Base-by-base conservation (phyloP, 2,329 filamentous ascomycete genomes). In the Aurifilum marmelostoma region DNA sequence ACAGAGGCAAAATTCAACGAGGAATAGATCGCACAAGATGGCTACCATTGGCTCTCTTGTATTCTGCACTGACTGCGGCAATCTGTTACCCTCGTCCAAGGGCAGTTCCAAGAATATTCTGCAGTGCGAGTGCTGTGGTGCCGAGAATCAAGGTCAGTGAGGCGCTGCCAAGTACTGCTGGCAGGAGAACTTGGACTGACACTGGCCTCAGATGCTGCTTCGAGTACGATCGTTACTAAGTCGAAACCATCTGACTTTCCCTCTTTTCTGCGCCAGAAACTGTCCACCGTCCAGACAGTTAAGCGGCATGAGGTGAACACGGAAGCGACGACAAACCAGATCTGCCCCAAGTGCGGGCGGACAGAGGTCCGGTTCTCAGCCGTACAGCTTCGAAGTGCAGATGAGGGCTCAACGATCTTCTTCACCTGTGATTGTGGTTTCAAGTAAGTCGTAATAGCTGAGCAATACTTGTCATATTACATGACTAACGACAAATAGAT, bases 171-270 rank as follows among this genome's bases (percentile, higher is more conserved):
- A 14, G 29, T 34, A 7, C 50, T 34, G 54, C 21, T 21, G 14
- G 43, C 64, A 66, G 32, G 43, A 34, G 6, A 43, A 9, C 24
- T 16, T 39, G 27, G 21, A 37, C 64, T 71, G 39, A 71, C 47
- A 41, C 9, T 21, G 8, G 11, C 18, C 5, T 21, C 71, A 92
- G 92, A 96, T 79, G 91, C 88, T 34, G 88, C 90, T 11, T 89
- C 91, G 14, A 93, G 92, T 77, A 90, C 88, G 0, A 92, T 94
- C 67, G 84, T 91, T 60, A 97, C 95, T 2, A 84, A 88, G 72
- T 97, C 94, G n/a, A 97, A 97, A 76, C 89, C 93, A 0, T 90
- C 91, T 63, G 92, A 95, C 67, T 98, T 98, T 76, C 96, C 96
- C 2, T 98, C 95, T 0, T 84, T 91, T n/a, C 83, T 98, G 66